Conservation (phyloP, 176 grass and related monocot genomes). For the Oryza glumipatula region DNA sequence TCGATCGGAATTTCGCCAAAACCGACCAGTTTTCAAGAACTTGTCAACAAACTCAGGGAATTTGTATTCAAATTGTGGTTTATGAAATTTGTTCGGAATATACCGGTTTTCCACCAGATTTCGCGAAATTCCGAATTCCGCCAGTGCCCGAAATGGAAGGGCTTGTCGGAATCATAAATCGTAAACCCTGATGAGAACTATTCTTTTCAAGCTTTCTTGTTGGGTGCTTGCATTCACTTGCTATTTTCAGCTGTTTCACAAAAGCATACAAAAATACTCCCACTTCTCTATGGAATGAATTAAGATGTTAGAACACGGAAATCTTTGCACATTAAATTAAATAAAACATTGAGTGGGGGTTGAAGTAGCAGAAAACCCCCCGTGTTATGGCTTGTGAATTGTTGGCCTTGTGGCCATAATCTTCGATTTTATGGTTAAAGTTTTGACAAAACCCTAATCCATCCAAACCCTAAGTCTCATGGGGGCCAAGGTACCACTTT, state of each 20-base stretch:
- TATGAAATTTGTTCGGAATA: too few species aligned
- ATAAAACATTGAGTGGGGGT: too few species aligned
- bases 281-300: background rate
- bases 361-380: background rate
- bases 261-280: background rate
- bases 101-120: too few species aligned
- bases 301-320: background rate
- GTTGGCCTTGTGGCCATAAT: background rate
- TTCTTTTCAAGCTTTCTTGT: background rate
- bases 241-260: background rate
- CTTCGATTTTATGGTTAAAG: background rate
- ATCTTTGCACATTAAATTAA: too few species aligned
- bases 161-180: too few species aligned
- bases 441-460: background rate
- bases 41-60: too few species aligned
- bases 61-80: too few species aligned
- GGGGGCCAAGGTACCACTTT: background rate
- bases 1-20: too few species aligned
- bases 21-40: too few species aligned
- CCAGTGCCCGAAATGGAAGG: too few species aligned
- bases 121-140: too few species aligned
- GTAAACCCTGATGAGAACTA: background rate
- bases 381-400: background rate
- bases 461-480: background rate
- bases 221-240: background rate